These are phyloP conservation scores for Immersiporthe knoxdaviesiana DNA, from an alignment of 2,329 filamentous ascomycete species.

Conservation along the genomic window DNA sequence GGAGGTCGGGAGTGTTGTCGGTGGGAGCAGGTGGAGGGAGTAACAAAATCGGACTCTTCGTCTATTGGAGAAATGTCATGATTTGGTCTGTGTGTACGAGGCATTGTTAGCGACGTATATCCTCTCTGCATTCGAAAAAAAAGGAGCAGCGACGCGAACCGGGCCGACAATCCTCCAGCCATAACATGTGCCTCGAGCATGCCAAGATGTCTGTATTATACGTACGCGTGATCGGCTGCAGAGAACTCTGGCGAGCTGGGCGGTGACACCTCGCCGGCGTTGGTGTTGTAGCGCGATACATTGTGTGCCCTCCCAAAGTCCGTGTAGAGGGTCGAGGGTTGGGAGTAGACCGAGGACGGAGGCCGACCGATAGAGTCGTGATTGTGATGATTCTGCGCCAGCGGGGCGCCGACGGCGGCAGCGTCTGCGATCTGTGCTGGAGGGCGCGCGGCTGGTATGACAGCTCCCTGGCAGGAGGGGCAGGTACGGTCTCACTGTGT, in stretches of 20 bases:
- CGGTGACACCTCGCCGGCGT: slow-evolving; percentile 52
- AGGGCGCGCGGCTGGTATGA: slow-evolving; percentile 19
- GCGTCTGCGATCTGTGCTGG: slow-evolving; percentile 18
- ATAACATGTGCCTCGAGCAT: no score
- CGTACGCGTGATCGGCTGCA: slow-evolving; percentile 47
- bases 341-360: slow-evolving; percentile 66
- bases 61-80: slow-evolving; percentile 59
- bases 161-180: neutral
- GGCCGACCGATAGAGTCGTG: slow-evolving; percentile 42
- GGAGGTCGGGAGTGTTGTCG: slow-evolving; percentile 37
- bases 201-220: slow-evolving; percentile 28
- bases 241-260: slow-evolving; percentile 59
- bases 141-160: neutral
- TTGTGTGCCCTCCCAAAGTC: slow-evolving; percentile 38
- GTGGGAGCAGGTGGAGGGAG: neutral
- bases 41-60: slow-evolving; percentile 37
- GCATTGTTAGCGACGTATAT: slow-evolving; percentile 29
- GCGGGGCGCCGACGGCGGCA: slow-evolving; percentile 13
- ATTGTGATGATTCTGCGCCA: slow-evolving; percentile 3
- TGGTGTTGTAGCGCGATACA: slow-evolving; percentile 27
- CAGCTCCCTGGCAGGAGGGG: slow-evolving; percentile 1
- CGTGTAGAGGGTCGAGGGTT: slow-evolving; percentile 49
- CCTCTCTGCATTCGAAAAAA: neutral
- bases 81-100: slow-evolving; percentile 13
- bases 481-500: slow-evolving; percentile 15